Evolutionary conservation across 2,329 filamentous ascomycete genomes (phyloP), one percentile per base, ranked within the genome.

Genomic region (Sporothrix brunneoviolacea): DNA sequence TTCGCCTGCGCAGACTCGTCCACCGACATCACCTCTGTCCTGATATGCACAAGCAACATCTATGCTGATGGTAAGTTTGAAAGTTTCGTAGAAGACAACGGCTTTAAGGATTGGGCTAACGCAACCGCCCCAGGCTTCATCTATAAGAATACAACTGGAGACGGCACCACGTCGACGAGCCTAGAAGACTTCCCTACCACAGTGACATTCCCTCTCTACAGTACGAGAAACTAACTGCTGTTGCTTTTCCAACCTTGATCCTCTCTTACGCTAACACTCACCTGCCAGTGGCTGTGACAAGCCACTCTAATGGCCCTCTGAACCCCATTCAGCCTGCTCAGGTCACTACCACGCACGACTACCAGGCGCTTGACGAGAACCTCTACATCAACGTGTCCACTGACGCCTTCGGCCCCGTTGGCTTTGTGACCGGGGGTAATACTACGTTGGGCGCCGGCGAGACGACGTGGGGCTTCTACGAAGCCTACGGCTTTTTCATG

Each of bases 391-490:
- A 57, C 46, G 49, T 16, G 18, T 43, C 53, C 1, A 22, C 43
- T 5, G 55, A 47, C n/a, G 53, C 55, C 12, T 50, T 49, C 44
- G 41, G 28, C 3, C 55, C 55, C 5, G 51, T 57, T 15, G 51
- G 48, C 8, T 54, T 57, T 40, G 46, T 48, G 4, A 18, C 24
- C 8, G 45, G 39, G 7, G n/a, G 32, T n/a, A 57, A 57, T 36
- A 8, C 45, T 10, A 51, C 53, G 3, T 44, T 57, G 15, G 35
- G 45, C 10, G 24, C 15, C 2, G 53, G 53, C 18, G 38, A 54
- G 46, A 57, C 55, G 6, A 54, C 55, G 3, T 55, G 47, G 46
- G 55, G 55, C 27, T 57, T 55, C 44, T 52, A 50, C 42, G 19
- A 28, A 15, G 35, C 41, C 10, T 52, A 52, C 21, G 55, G 53